A percentile compares a stretch with the other conserved stretches of the same genome.
phyloP scores from a whole-genome alignment of 768 basidiomycete genomes.

The Inosperma sp. region DNA sequence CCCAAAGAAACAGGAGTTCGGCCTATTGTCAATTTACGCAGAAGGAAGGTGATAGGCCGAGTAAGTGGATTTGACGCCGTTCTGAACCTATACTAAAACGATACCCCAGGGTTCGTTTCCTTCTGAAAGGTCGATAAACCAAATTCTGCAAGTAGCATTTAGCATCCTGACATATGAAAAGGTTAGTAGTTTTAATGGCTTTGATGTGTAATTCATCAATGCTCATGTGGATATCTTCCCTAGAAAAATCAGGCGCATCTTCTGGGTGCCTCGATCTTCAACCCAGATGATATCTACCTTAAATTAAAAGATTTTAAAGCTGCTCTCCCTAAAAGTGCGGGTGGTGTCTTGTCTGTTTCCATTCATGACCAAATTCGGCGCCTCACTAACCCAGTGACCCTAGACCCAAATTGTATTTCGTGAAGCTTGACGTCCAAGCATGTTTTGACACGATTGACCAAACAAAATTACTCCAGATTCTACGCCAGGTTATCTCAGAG shows the following conservation, averaged over 20 bases:
- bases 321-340: constrained; percentile 36
- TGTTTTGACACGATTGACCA: constrained; percentile 98
- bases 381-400: background rate
- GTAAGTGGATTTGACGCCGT: constrained; percentile 11
- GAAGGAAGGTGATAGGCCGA: constrained; percentile 32
- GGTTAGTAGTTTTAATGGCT: constrained; percentile 36
- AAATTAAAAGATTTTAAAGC: constrained; percentile 70
- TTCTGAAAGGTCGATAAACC: constrained; percentile 71
- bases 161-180: constrained; percentile 86
- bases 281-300: constrained; percentile 75
- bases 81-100: background rate
- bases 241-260: constrained; percentile 60
- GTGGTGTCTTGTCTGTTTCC: constrained; percentile 47
- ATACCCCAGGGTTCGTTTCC: constrained; percentile 27
- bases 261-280: constrained; percentile 79
- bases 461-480: constrained; percentile 71
- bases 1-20: constrained; percentile 95
- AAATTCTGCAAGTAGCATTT: constrained; percentile 78
- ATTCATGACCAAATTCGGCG: background rate
- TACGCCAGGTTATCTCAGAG: constrained; percentile 69
- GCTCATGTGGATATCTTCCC: background rate
- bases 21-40: constrained; percentile 86
- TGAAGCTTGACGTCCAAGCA: constrained; percentile 92
- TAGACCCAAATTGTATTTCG: constrained; percentile 90
- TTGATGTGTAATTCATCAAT: background rate